phyloP scores from a whole-genome alignment of 768 basidiomycete species.

The Boletellus sp. region DNA sequence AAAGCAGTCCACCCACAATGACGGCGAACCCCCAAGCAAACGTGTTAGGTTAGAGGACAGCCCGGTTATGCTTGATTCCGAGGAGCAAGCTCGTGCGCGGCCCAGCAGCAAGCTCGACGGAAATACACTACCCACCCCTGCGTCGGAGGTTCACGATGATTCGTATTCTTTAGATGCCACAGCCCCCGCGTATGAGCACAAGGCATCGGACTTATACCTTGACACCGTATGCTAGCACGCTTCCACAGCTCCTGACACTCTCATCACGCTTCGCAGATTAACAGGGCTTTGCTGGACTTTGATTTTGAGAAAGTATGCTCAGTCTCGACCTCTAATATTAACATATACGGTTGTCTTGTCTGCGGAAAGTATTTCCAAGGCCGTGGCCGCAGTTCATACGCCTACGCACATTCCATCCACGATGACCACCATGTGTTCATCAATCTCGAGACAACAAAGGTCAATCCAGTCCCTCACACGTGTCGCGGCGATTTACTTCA shows the following conservation, averaged over 20 bases:
- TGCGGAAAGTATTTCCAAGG: conserved; percentile 99
- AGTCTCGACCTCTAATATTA: conserved; percentile 93
- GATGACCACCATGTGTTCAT: conserved; percentile 99
- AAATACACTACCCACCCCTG: conserved; percentile 25
- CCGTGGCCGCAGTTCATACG: conserved; percentile 87
- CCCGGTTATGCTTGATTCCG: conserved; percentile 2
- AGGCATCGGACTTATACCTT: conserved; percentile 85
- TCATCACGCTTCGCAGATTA: conserved; percentile 58
- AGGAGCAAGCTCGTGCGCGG: conserved; percentile 28
- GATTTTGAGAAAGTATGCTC: conserved; percentile 99
- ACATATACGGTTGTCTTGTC: conserved; percentile 95
- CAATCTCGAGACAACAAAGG: conserved; percentile 91
- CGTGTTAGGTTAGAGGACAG: conserved; percentile 24
- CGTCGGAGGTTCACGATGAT: conserved; percentile 24
- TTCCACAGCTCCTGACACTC: conserved; percentile 9
- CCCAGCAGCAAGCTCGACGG: conserved; percentile 23
- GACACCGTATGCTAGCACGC: conserved; percentile 68
- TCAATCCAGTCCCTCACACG: conserved; percentile 15
- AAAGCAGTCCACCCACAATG: conserved; percentile 3
- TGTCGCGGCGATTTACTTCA: conserved; percentile 15
- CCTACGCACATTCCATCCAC: conserved; percentile 95
- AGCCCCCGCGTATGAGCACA: conserved; percentile 25
- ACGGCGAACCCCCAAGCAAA: conserved; percentile 30
- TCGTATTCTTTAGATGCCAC: conserved; percentile 26
- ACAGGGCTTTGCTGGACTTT: conserved; percentile 88